Evolutionary conservation across 2,329 filamentous ascomycete species (phyloP), one percentile per base, ranked within the genome.

Genomic region (Penicillium sp.): DNA sequence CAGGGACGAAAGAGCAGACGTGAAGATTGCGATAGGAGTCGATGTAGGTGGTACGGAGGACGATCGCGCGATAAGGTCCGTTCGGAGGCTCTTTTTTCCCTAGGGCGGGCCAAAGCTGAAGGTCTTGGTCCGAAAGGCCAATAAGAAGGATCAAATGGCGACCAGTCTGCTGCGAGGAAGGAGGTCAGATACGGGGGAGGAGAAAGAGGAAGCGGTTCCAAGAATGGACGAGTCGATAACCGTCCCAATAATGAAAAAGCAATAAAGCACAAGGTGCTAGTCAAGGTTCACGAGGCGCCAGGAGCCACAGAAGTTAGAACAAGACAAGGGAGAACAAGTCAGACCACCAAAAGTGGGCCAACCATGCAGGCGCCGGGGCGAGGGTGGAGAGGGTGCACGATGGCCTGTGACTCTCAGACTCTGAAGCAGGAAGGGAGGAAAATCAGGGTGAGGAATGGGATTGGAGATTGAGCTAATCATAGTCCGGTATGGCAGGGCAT

Each of bases 331-430:
- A 48, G 57, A 55, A 60, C 60, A 67, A 67, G 58, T 62, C 68
- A 63, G 58, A 61, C 63, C 43, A 59, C 61, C 59, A 57, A 59
- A 55, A 61, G 65, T 65, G 65, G 65, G 62, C 71, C 70, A 73
- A 74, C 72, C 64, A 71, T 68, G 71, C 69, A 65, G 61, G 65
- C 65, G 67, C 66, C 62, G 67, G 66, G 46, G 68, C 61, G 63
- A 52, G 64, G 62, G 70, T 73, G 69, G 70, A 68, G 57, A 67
- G 61, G 63, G 65, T 55, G 64, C 62, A 71, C 63, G 66, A 72
- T 73, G 71, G 70, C 66, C 69, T 73, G 71, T 71, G 62, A 65
- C 22, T 51, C 61, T 67, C 60, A 55, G 57, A 30, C 28, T 33
- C 30, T 33, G 30, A 33, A 63, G 60, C 61, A 63, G 61, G 60